Percentiles rank a stretch among this genome's conserved stretches.
These are phyloP conservation scores for Pythium graminicola DNA, from an alignment of 352 stramenopile genomes.

Conservation along the genomic window DNA sequence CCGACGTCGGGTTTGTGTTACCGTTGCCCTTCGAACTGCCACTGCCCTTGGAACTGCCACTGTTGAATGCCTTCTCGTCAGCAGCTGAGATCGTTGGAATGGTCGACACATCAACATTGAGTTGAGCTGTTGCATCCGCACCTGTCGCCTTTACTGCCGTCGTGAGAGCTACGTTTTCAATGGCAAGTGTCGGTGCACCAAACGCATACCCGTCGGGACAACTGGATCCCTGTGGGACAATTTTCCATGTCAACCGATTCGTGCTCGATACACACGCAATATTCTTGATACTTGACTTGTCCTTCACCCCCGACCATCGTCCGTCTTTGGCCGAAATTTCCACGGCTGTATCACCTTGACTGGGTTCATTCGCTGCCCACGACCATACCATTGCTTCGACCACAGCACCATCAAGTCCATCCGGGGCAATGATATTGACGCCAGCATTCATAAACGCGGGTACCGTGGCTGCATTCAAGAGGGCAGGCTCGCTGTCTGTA, in stretches of 20 bases:
- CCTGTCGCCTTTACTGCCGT: conserved; percentile 24
- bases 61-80: conserved; percentile 32
- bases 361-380: conserved; percentile 49
- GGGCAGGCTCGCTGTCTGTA: conserved; percentile 16
- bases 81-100: conserved; percentile 40
- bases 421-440: conserved; percentile 55
- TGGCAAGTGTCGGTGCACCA: conserved; percentile 30
- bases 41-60: background rate
- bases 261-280: conserved; percentile 52
- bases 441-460: conserved; percentile 42
- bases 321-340: conserved; percentile 44
- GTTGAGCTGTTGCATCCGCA: conserved; percentile 30
- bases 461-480: conserved; percentile 34
- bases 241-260: conserved; percentile 37
- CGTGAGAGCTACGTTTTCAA: conserved; percentile 49
- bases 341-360: conserved; percentile 27
- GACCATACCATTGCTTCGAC: conserved; percentile 58
- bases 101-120: conserved; percentile 42
- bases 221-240: conserved; percentile 38
- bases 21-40: background rate
- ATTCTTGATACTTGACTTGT: conserved; percentile 34
- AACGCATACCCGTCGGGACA: conserved; percentile 34
- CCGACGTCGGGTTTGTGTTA: too few species aligned
- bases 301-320: conserved; percentile 43
- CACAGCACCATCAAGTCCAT: conserved; percentile 40